phyloP scores from a whole-genome alignment of 768 basidiomycete species.

The Rhizopogon vesiculosus region DNA sequence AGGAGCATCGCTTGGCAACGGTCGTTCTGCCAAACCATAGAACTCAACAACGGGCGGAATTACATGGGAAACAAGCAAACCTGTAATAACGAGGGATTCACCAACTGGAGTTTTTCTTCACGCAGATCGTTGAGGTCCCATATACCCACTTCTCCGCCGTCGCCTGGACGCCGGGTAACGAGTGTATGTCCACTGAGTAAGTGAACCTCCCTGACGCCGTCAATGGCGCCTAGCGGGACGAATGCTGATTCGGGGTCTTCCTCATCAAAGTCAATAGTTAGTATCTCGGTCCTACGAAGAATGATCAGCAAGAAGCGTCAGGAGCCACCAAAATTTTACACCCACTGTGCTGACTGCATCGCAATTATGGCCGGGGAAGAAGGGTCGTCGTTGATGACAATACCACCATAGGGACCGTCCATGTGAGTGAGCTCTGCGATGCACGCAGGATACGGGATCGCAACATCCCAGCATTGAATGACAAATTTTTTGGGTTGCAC shows the following conservation, averaged over 20 bases:
- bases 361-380: slow-evolving; percentile 33
- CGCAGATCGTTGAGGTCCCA: slow-evolving; percentile 31
- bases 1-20: slow-evolving; percentile 38
- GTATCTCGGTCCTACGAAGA: slow-evolving; percentile 34
- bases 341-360: slow-evolving; percentile 39
- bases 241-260: slow-evolving; percentile 34
- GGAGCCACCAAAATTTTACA: background rate
- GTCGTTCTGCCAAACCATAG: slow-evolving; percentile 27
- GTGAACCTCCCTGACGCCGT: slow-evolving; percentile 29
- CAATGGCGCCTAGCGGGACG: slow-evolving; percentile 24
- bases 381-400: slow-evolving; percentile 41
- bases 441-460: slow-evolving; percentile 27
- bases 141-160: slow-evolving; percentile 26
- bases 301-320: background rate
- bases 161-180: slow-evolving; percentile 29
- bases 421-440: slow-evolving; percentile 34
- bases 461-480: slow-evolving; percentile 58
- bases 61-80: slow-evolving; percentile 13
- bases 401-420: slow-evolving; percentile 34
- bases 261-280: slow-evolving; percentile 34
- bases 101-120: slow-evolving; percentile 28
- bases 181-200: slow-evolving; percentile 33
- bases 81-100: slow-evolving; percentile 28
- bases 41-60: background rate
- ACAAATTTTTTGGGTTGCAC: slow-evolving; percentile 22